Evolutionary conservation across 129 eudicot genomes (phyloP).

Genomic region (Helichrysum umbraculigerum): DNA sequence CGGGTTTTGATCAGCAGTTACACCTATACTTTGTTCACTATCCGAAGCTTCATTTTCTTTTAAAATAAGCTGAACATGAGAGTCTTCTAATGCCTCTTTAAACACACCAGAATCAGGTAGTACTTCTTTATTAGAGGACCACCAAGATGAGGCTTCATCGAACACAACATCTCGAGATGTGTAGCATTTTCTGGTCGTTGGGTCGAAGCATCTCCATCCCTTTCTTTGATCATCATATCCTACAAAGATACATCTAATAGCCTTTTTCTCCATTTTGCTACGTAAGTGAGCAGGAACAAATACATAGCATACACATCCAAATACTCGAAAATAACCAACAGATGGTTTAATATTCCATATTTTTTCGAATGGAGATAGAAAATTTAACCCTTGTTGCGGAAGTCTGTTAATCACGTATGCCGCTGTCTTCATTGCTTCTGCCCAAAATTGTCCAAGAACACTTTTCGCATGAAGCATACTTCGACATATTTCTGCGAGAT

Average conservation of each 20-base stretch:
- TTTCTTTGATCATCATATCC: not conserved
- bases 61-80: not conserved
- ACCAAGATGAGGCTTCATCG: not conserved
- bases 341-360: no score
- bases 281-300: not conserved
- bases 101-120: not conserved
- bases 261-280: not conserved
- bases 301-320: no score
- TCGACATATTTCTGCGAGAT: no score
- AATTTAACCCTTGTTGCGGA: no score
- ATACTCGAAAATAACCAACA: no score
- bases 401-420: no score
- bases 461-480: no score
- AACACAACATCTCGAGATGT: not conserved
- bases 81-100: not conserved
- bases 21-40: no score
- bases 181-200: not conserved
- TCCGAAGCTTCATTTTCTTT: no score
- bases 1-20: not conserved
- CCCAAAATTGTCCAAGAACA: no score
- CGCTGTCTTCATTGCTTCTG: no score
- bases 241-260: not conserved
- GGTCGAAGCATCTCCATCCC: not conserved
- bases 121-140: not conserved
- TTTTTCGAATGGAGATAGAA: no score